Evolutionary conservation across 306 rosid species (phyloP), one percentile per base, ranked within the genome.

Genomic region (Vigna mungo): DNA sequence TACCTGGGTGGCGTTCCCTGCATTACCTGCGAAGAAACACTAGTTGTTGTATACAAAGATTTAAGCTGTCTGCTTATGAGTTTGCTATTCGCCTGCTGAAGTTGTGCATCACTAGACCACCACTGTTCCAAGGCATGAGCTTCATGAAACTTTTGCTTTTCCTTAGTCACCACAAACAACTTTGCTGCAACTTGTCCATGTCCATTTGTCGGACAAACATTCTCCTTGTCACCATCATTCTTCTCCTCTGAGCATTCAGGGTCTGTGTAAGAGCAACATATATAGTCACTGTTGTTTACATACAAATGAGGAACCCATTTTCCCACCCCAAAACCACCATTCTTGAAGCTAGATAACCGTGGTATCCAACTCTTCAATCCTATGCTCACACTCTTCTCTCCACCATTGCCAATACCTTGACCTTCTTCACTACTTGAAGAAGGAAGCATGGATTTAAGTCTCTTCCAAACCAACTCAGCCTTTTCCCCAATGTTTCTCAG

Each of bases 61-160:
- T 84, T 95, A 16, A 95, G 85, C 82, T 95, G 98, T 67, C 91
- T 86, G 66, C 90, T 88, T 66, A 95, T 95, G 74, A 95, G 92
- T 76, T 90, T 95, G 75, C 99, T 95, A 21, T 89, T 88, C 64
- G 94, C 93, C 71, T 87, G 75, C 58, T 92, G 96, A 71, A 90
- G 97, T 51, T 87, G 86, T 81, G 89, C 78, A 67, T 91, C 97
- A 69, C 84, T 91, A 4, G 99, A 92, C 98, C 97, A 95, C 99
- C 99, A 95, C 65, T 95, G 98, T 76, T 92, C 98, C 79, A 92
- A 52, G 1, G 97, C 99, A 82, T 95, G 99, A 76, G 99, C 99
- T 71, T 92, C 97, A 17, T 87, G 66, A 86, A 95, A 95, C 89
- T 77, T 92, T 88, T 95, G 99, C 59, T 91, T 92, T 73, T 96